A percentile compares a stretch with the other conserved stretches of the same genome.
Conservation (phyloP, 768 basidiomycete genomes). For the Neoboletus subvelutipes region DNA sequence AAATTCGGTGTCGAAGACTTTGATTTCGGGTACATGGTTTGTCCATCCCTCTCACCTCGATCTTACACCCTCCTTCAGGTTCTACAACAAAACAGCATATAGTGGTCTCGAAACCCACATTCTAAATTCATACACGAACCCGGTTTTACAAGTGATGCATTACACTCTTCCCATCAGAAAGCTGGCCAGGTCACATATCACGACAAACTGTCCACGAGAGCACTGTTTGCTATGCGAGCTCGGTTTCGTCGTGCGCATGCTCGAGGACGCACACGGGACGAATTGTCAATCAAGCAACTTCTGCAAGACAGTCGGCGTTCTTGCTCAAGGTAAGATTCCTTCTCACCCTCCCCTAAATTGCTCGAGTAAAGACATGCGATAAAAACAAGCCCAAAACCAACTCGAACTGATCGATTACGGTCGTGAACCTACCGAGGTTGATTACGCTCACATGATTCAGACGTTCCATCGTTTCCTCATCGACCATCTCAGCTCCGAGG, state of each 20-base stretch:
- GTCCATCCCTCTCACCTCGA: background rate
- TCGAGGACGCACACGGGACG: constrained; percentile 89
- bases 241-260: constrained; percentile 92
- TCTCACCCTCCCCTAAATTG: background rate
- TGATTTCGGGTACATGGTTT: constrained; percentile 78
- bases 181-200: constrained; percentile 90
- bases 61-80: constrained; percentile 45
- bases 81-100: constrained; percentile 88
- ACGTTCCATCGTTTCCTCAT: constrained; percentile 92
- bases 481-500: constrained; percentile 78
- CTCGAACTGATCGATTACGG: constrained; percentile 91
- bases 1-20: constrained; percentile 99
- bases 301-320: constrained; percentile 86
- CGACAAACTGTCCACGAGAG: constrained; percentile 82
- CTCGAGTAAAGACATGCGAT: background rate
- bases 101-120: constrained; percentile 98
- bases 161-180: constrained; percentile 74
- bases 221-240: constrained; percentile 94
- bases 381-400: constrained; percentile 58
- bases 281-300: constrained; percentile 99
- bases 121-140: constrained; percentile 94
- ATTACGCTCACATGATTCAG: constrained; percentile 90
- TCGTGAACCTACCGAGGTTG: constrained; percentile 65
- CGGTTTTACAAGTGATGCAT: constrained; percentile 87
- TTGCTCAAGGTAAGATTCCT: constrained; percentile 71